These are phyloP conservation scores for Saccharomycopsis vini DNA, from an alignment of 805 yeast genomes.

Conservation along the genomic window DNA sequence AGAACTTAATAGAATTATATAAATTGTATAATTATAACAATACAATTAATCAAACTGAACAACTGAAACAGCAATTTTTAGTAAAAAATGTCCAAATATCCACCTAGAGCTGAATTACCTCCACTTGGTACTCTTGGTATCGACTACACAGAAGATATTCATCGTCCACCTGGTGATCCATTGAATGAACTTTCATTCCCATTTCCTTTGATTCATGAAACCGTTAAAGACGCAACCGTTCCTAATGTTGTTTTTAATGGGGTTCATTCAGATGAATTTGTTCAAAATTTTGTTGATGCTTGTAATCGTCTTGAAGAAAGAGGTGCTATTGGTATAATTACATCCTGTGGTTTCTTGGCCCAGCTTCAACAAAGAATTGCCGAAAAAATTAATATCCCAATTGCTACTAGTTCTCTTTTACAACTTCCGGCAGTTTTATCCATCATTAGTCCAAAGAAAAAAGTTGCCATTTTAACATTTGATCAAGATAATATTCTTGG, in stretches of 20 bases:
- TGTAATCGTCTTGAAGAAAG: constrained; percentile 23
- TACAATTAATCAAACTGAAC: no score
- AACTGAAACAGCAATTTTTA: no score
- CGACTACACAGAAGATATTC: constrained; percentile 26
- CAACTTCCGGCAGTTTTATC: constrained; percentile 26
- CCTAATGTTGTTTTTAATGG: constrained; percentile 23
- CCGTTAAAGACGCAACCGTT: constrained; percentile 23
- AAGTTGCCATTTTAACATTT: constrained; percentile 27
- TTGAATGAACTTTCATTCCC: constrained; percentile 22
- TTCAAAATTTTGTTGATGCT: constrained; percentile 25
- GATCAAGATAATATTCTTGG: constrained; percentile 23
- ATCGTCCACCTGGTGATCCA: constrained; percentile 29
- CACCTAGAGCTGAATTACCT: constrained; percentile 20
- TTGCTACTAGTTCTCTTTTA: constrained; percentile 25
- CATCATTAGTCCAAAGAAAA: constrained; percentile 19
- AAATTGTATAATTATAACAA: no score
- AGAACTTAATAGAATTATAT: no score
- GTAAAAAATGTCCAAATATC: constrained; percentile 23
- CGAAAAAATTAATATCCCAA: constrained; percentile 24
- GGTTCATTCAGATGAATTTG: constrained; percentile 23
- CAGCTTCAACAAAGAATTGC: constrained; percentile 25
- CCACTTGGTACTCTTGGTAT: constrained; percentile 25
- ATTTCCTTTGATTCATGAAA: constrained; percentile 24
- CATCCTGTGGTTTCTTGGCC: constrained; percentile 31
- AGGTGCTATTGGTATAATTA: constrained; percentile 29